Evolutionary conservation across 306 rosid species (phyloP).

Genomic region (Cyclanthera cordifolia): DNA sequence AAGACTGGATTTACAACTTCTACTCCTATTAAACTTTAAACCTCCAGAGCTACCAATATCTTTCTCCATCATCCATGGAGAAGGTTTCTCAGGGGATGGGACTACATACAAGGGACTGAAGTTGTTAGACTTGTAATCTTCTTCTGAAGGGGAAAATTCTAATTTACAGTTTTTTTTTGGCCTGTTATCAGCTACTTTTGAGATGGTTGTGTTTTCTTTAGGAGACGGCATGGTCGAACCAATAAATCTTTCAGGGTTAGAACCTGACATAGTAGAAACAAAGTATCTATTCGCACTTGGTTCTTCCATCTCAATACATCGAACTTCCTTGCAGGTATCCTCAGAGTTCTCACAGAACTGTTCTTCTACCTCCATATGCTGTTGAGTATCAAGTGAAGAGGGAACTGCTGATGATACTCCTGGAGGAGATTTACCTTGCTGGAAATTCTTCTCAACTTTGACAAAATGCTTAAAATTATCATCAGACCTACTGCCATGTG

Average conservation of each 20-base stretch:
- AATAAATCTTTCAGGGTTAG: constrained; percentile 29
- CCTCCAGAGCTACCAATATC: constrained; percentile 24
- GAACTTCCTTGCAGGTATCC: constrained; percentile 63
- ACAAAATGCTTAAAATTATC: constrained; percentile 53
- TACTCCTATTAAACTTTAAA: constrained; percentile 43
- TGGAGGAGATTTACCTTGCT: constrained; percentile 30
- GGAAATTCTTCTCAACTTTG: constrained; percentile 47
- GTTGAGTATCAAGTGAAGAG: constrained; percentile 26
- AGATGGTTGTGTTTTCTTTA: constrained; percentile 23
- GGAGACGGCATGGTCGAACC: constrained; percentile 45
- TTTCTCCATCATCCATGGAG: constrained; percentile 30
- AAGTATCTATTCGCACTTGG: constrained; percentile 21
- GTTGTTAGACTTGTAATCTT: constrained; percentile 22
- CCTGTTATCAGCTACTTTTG: constrained; percentile 29
- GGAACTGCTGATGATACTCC: constrained; percentile 19
- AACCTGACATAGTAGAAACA: constrained; percentile 28
- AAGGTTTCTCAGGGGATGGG: constrained; percentile 34
- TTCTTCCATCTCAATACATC: constrained; percentile 64
- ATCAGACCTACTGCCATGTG: constrained; percentile 40
- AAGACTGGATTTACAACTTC: constrained; percentile 67
- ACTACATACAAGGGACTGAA: constrained; percentile 26
- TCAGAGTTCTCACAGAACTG: constrained; percentile 39
- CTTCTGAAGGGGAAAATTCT: constrained; percentile 28
- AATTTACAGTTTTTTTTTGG: constrained; percentile 23
- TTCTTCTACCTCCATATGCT: constrained; percentile 33